A percentile compares a stretch with the other conserved stretches of the same genome.
Evolutionary conservation across 306 rosid genomes (phyloP).

Genomic region (Cucurbita argyrosperma): DNA sequence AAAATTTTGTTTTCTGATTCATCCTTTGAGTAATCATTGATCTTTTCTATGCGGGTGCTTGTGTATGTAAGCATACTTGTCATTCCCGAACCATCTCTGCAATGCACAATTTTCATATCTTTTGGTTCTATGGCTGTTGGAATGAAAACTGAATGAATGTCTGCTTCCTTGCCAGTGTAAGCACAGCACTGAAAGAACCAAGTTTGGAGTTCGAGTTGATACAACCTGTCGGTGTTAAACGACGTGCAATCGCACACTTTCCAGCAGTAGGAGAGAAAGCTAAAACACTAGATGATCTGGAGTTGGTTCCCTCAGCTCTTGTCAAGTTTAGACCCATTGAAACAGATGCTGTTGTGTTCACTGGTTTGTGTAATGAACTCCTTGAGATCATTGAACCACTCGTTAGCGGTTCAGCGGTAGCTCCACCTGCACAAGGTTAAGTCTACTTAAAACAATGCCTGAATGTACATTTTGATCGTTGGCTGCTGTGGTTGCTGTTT

Average conservation of each 20-base stretch:
- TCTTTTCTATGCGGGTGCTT: not conserved
- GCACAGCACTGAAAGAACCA: conserved; percentile 59
- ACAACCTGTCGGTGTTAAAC: conserved; percentile 49
- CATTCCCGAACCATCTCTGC: not conserved
- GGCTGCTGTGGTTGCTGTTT: not conserved
- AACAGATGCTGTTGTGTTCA: conserved; percentile 75
- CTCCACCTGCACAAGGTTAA: conserved; percentile 16
- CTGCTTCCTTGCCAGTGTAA: conserved; percentile 37
- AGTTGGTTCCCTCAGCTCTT: conserved; percentile 82
- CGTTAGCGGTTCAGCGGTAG: conserved; percentile 24
- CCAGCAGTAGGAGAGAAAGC: conserved; percentile 36
- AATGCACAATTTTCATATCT: not conserved
- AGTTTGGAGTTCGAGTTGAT: conserved; percentile 66
- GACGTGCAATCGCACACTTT: conserved; percentile 57
- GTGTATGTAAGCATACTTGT: not conserved
- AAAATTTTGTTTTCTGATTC: not conserved
- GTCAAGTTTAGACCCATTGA: conserved; percentile 79
- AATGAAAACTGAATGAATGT: not conserved
- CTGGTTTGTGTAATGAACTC: conserved; percentile 68
- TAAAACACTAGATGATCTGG: conserved; percentile 62
- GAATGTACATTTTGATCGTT: not conserved
- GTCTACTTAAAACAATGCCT: not conserved
- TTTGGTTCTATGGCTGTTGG: not conserved
- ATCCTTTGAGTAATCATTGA: not conserved
- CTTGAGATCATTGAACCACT: conserved; percentile 87